These are phyloP conservation scores for Metschnikowia lachancei DNA, from an alignment of 805 yeast species.

Conservation along the genomic window DNA sequence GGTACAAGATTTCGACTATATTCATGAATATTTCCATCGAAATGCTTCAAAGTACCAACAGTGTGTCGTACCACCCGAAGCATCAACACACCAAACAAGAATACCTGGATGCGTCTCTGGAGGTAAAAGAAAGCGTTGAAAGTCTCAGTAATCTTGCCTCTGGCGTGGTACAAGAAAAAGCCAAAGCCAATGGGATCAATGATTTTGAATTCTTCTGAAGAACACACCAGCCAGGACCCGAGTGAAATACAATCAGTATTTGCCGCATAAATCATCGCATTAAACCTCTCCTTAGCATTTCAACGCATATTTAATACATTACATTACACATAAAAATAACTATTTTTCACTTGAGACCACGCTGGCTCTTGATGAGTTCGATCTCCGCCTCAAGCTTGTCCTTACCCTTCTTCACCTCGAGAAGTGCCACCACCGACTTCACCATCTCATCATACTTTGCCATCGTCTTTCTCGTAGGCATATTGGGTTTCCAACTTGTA, in stretches of 20 bases:
- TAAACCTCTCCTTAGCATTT: no score
- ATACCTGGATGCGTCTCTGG: neutral
- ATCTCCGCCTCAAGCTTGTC: slow-evolving; percentile 85
- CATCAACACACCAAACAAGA: slow-evolving; percentile 11
- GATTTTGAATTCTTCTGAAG: slow-evolving; percentile 3
- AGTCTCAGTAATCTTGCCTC: neutral
- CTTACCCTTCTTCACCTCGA: slow-evolving; percentile 81
- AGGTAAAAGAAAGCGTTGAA: neutral
- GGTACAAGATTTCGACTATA: neutral
- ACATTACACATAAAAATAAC: no score
- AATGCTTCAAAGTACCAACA: slow-evolving; percentile 5
- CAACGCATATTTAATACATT: no score
- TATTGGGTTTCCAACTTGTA: slow-evolving; percentile 64
- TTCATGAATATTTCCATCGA: slow-evolving; percentile 11
- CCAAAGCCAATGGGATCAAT: neutral
- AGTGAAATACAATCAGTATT: no score
- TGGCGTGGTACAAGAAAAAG: neutral
- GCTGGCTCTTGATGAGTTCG: slow-evolving; percentile 41
- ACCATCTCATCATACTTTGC: slow-evolving; percentile 73
- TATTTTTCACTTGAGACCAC: slow-evolving; percentile 24
- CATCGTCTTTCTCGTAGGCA: slow-evolving; percentile 81
- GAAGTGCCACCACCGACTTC: slow-evolving; percentile 62
- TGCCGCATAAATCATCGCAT: neutral
- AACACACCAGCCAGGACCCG: no score
- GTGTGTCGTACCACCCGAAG: slow-evolving; percentile 9